Evolutionary conservation across 176 grass and related monocot genomes (phyloP).

Genomic region (Alopecurus myosuroides): DNA sequence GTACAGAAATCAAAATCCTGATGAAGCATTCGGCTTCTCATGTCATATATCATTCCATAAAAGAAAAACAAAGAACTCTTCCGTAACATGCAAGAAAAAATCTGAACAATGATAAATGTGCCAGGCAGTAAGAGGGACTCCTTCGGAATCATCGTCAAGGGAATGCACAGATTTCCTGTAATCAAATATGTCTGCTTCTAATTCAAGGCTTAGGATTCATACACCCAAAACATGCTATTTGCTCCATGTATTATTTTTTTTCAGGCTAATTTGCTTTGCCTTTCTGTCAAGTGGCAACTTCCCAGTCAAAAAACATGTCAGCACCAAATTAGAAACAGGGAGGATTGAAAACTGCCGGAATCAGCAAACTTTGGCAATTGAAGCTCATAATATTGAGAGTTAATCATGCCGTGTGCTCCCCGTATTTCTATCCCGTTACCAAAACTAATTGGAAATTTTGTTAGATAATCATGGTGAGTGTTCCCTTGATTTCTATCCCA

Average conservation of each 20-base stretch:
- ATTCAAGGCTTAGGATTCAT: conserved; percentile 5
- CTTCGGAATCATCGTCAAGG: not conserved
- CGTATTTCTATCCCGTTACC: not conserved
- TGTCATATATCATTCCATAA: not conserved
- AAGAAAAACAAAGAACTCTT: not conserved
- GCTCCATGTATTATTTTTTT: not conserved
- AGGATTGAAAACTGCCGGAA: not conserved
- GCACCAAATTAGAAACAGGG: not conserved
- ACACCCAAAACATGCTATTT: not conserved
- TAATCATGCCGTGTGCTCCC: not conserved
- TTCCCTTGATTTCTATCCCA: not conserved
- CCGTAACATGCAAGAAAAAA: not conserved
- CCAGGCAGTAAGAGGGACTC: not conserved
- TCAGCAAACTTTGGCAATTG: not conserved
- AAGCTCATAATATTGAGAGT: not conserved
- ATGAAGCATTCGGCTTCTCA: not conserved
- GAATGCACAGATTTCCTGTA: not conserved
- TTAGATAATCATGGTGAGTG: not conserved
- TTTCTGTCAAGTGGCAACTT: conserved; percentile 2
- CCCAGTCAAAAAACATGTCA: not conserved
- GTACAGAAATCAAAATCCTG: not conserved
- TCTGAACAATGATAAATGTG: not conserved
- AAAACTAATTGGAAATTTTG: not conserved
- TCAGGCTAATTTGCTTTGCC: not conserved
- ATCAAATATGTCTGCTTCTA: not conserved